These are phyloP conservation scores for Malassezia slooffiae DNA, from an alignment of 1,284 basidiomycete genomes.

Conservation along the genomic window DNA sequence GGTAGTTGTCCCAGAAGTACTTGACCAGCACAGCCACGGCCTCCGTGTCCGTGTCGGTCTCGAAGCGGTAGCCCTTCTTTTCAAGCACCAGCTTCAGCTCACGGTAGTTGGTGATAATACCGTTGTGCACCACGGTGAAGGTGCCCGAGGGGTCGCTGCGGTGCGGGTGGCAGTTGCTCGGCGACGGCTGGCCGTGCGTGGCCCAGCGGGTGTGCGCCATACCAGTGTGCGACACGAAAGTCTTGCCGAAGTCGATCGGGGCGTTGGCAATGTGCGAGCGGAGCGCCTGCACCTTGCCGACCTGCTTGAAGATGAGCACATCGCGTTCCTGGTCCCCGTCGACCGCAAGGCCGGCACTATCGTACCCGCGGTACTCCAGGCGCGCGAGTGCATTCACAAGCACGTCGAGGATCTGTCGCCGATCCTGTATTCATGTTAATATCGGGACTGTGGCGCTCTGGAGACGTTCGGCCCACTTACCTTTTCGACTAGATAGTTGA, in stretches of 20 bases:
- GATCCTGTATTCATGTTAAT: constrained; percentile 57
- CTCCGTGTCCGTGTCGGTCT: constrained; percentile 96
- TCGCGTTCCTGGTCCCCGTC: constrained; percentile 76
- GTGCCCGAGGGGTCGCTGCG: constrained; percentile 69
- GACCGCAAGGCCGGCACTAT: constrained; percentile 84
- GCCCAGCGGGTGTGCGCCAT: constrained; percentile 99
- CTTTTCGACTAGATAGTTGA: constrained; percentile 46
- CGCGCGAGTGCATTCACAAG: constrained; percentile 84
- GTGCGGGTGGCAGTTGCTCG: constrained; percentile 90
- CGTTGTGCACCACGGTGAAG: constrained; percentile 94
- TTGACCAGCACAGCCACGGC: constrained; percentile 90
- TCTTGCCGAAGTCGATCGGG: constrained; percentile 66
- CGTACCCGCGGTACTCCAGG: constrained; percentile 96
- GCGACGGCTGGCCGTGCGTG: constrained; percentile 78
- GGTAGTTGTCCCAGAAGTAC: constrained; percentile 82
- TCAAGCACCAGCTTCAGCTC: constrained; percentile 86
- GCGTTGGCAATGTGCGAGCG: constrained; percentile 80
- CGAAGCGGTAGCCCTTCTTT: constrained; percentile 89
- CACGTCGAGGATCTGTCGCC: constrained; percentile 82
- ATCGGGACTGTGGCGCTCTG: too few relatives aligned
- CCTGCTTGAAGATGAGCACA: constrained; percentile 87
- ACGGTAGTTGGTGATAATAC: constrained; percentile 89
- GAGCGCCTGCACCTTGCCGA: constrained; percentile 90
- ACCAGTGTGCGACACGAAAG: constrained; percentile 76
- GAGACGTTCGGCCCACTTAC: constrained; percentile 8